Conservation (phyloP, 306 rosid genomes). For the Macrotyloma uniflorum region DNA sequence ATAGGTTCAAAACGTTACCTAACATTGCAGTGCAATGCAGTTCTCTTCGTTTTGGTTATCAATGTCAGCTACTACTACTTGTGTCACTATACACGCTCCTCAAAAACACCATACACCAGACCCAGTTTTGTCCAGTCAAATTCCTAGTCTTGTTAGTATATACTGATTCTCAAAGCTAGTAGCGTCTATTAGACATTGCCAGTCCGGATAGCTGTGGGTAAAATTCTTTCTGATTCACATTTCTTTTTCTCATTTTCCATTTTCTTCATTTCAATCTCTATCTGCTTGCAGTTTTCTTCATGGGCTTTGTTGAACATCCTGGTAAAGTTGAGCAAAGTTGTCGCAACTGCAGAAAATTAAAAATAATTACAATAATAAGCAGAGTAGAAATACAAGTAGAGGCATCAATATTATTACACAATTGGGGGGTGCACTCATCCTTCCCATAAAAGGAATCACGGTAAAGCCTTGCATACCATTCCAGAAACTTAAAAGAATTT, state of each 20-base stretch:
- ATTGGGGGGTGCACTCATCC: conserved; percentile 1
- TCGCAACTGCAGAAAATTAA: conserved; percentile 57
- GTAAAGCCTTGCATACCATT: not conserved
- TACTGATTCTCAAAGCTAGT: conserved; percentile 25
- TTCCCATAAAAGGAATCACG: conserved; percentile 18
- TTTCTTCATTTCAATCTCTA: conserved; percentile 77
- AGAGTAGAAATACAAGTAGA: not conserved
- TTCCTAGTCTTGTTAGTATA: conserved; percentile 39
- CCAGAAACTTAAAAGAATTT: conserved; percentile 10
- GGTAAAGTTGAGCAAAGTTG: conserved; percentile 80
- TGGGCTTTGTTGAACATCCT: conserved; percentile 78
- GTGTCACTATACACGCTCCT: conserved; percentile 33
- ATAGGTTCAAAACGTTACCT: conserved; percentile 34
- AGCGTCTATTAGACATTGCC: conserved; percentile 54
- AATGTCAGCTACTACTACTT: conserved; percentile 29
- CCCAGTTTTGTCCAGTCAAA: conserved; percentile 26
- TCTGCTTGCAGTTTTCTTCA: conserved; percentile 76
- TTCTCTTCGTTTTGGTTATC: conserved; percentile 28
- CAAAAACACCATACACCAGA: conserved; percentile 32
- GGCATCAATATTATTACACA: not conserved
- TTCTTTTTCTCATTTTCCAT: conserved; percentile 62
- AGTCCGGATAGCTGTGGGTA: conserved; percentile 50
- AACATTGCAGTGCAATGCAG: conserved; percentile 33
- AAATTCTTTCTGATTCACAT: conserved; percentile 51
- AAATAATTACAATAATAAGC: conserved; percentile 33